Base-by-base conservation (phyloP, 805 yeast species). In the Debaryomyces maramus region DNA sequence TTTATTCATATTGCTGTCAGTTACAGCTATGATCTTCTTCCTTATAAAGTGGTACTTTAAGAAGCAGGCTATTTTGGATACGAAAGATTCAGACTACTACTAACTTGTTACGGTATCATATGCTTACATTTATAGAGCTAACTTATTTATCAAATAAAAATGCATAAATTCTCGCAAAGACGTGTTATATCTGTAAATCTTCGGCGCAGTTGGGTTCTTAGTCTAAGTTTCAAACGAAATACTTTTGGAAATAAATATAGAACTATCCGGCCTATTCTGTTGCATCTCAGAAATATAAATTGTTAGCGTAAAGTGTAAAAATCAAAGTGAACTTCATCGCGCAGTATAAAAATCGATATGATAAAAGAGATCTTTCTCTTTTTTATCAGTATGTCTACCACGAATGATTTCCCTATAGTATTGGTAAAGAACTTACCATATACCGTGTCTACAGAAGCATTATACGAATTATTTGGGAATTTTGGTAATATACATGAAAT, bases 401-500 rank as follows among this genome's bases (percentile, higher is more conserved):
- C 24, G 3, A 16, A 32, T 24, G 64, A 63, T 4, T 59, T 59
- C 27, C 73, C 73, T n/a, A 68, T 68, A 24, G 75, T 82, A 13
- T 66, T 69, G 43, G 80, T 80, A 21, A 78, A 77, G 53, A 81
- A 81, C 51, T 64, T 81, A 5, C 81, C 86, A 2, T 81, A 71
- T 50, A 70, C 69, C 18, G 65, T 74, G 1, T 60, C 75, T 4
- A 47, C 73, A 0, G 64, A 60, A 3, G 74, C 77, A 27, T 58
- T 82, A 23, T 79, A 73, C 48, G 73, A 70, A 19, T 60, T 80
- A 5, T 75, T 79, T 46, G 77, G 78, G 4, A 69, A 72, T 39
- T 79, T 67, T 52, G 87, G 86, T 1, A 70, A 72, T 32, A 70
- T 81, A 18, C 64, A 73, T 43, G 84, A 82, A 57, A 61, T 82